Evolutionary conservation across 2,329 filamentous ascomycete species (phyloP), one percentile per base, ranked within the genome.

Genomic region (Fusarium sp.): DNA sequence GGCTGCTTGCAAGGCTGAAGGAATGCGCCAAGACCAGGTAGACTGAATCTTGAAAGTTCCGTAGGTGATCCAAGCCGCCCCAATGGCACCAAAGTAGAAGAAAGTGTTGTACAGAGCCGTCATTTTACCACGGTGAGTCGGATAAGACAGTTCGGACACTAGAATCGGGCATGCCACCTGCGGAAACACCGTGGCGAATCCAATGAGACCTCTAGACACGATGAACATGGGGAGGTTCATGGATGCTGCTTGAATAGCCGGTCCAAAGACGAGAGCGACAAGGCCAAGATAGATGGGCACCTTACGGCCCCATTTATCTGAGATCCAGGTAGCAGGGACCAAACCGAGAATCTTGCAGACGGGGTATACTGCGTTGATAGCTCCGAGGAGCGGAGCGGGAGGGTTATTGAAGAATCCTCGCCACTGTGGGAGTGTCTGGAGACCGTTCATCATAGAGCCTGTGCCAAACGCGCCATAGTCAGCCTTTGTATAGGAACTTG

Each of bases 381-480:
- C 68, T 34, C 79, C 80, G 4, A 81, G 74, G 7, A 76, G 59
- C 14, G 75, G 68, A 3, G 75, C 79, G 4, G 61, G 25, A 4
- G 79, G 80, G 38, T 78, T 69, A 29, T 75, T 72, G 55, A 83
- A 81, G 65, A 81, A 82, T 5, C 64, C 60, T 38, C 78, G 77
- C 81, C 82, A 83, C 58, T 77, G 72, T 0, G 73, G 59, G 0
- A 81, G 73, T 4, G 81, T 75, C 51, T 83, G 80, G 1, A 83
- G 74, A 18, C 81, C 81, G 64, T 83, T 83, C 78, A 81, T 80
- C 58, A 83, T 75, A 2, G 78, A 80, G 6, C 77, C 77, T 64
- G 25, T 25, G 13, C 6, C 1, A 23, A 2, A 44, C 11, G 4
- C 20, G 7, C 13, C 40, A n/a, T 6, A 7, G 13, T 14, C 31